Evolutionary conservation across 1,139 yeast species (phyloP).

Genomic region (Sugiyamaella neomexicana): DNA sequence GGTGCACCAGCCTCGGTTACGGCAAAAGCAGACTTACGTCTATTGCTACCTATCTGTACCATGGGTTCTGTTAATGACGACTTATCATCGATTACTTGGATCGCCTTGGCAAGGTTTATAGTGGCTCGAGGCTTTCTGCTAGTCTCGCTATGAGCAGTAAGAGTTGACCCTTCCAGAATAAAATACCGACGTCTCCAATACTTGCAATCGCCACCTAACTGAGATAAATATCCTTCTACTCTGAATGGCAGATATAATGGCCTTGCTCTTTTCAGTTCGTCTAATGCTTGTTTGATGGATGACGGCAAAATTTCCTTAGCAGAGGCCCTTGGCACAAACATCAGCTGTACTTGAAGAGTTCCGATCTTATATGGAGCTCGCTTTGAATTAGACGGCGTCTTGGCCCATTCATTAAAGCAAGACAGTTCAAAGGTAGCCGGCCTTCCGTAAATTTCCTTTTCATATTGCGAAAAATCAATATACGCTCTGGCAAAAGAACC

Average conservation of each 20-base stretch:
- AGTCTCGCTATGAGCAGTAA: constrained; percentile 65
- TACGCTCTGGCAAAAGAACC: constrained; percentile 86
- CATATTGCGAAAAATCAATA: constrained; percentile 61
- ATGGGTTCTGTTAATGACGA: constrained; percentile 31
- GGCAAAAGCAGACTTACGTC: constrained; percentile 37
- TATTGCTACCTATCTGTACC: constrained; percentile 30
- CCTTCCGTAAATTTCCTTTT: constrained; percentile 54
- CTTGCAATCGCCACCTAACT: constrained; percentile 76
- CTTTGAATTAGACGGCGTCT: constrained; percentile 40
- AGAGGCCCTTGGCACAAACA: constrained; percentile 61
- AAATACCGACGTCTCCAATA: constrained; percentile 64
- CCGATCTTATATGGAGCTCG: constrained; percentile 64
- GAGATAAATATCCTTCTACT: constrained; percentile 63
- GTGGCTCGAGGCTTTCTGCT: constrained; percentile 66
- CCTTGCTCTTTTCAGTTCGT: constrained; percentile 35
- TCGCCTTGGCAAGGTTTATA: constrained; percentile 64
- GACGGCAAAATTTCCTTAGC: constrained; percentile 52
- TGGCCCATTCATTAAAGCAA: constrained; percentile 82
- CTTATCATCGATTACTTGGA: constrained; percentile 42
- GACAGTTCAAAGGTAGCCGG: constrained; percentile 56
- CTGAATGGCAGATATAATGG: constrained; percentile 20
- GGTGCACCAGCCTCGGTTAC: constrained; percentile 35
- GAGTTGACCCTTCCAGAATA: constrained; percentile 57
- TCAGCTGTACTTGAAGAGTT: constrained; percentile 63
- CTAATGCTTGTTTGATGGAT: constrained; percentile 53